phyloP scores from a whole-genome alignment of 129 eudicot species.

The Rutidosis leptorrhynchoides region DNA sequence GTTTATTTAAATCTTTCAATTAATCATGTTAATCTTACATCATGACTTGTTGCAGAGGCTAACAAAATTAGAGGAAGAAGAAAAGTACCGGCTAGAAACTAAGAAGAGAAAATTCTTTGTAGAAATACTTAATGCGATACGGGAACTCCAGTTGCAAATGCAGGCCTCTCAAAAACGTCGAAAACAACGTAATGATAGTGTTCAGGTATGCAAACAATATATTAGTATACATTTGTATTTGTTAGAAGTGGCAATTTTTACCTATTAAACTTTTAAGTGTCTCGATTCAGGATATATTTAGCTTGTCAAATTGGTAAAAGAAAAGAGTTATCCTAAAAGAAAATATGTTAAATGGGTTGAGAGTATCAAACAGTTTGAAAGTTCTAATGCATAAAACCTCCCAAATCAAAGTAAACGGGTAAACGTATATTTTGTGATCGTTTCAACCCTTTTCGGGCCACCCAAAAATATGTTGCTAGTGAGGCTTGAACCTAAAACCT shows the following conservation, averaged over 20 bases:
- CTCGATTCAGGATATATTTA: neutral
- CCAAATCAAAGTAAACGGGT: neutral
- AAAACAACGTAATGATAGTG: slow-evolving; percentile 92
- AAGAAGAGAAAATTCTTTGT: slow-evolving; percentile 81
- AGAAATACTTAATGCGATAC: slow-evolving; percentile 80
- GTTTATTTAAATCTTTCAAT: slow-evolving; percentile 2
- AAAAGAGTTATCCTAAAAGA: neutral
- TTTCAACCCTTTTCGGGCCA: too few species aligned
- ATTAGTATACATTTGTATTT: neutral
- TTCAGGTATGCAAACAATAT: slow-evolving; percentile 50
- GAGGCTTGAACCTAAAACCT: too few species aligned
- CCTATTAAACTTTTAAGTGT: neutral
- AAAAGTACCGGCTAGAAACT: slow-evolving; percentile 71
- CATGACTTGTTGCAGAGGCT: slow-evolving; percentile 56
- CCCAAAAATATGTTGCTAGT: too few species aligned
- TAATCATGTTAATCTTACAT: slow-evolving; percentile 18
- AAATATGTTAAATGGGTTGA: neutral
- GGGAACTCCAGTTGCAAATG: slow-evolving; percentile 88
- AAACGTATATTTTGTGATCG: too few species aligned
- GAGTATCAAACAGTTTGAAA: neutral
- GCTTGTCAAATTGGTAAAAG: neutral
- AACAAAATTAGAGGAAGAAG: slow-evolving; percentile 83
- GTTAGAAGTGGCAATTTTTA: neutral
- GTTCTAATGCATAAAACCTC: neutral
- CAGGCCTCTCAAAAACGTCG: slow-evolving; percentile 85